Evolutionary conservation across 257 asterid species (phyloP), one percentile per base, ranked within the genome.

Genomic region (Solanum sejunctum): DNA sequence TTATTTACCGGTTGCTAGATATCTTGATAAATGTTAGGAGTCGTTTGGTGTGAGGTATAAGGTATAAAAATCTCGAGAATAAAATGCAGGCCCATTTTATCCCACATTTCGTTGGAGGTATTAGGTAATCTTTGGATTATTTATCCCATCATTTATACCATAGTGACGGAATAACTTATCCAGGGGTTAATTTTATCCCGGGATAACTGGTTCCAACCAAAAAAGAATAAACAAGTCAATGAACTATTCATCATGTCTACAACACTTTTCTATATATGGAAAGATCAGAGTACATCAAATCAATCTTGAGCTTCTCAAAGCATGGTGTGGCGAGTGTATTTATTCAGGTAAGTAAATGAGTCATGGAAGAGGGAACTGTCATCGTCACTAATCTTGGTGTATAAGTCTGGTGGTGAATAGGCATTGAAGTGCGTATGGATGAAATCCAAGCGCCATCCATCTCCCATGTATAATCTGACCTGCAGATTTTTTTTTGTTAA

Each of bases 381-480:
- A 71, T 8, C 3, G 17, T 20, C 12, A 28, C 92, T 56, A 70
- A 96, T 98, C 98, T 93, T 93, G 26, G 98, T 93, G 58, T 96
- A 96, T 89, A 96, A 96, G 88, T 95, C 99, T 0, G 99, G 99
- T 3, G 99, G 99, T 8, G 98, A 96, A 84, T 90, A 95, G 45
- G 98, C 51, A 86, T 96, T 98, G 57, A 96, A 96, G 84, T 96
- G 98, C 3, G 98, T 96, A 54, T 93, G 98, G 90, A 98, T 95
- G 93, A 96, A 96, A 92, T 96, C 99, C 88, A 93, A 80, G 78
- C 97, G 95, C 99, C 98, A 95, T 26, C 99, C 99, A 12, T 95
- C 98, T 81, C 99, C 98, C 93, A 95, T 89, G 88, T 95, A 95
- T 69, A 95, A 94, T 1, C 83, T 87, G 60, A 96, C 98, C 98